phyloP scores from a whole-genome alignment of 495 filamentous ascomycete genomes.

The Geoglossum glabrum region DNA sequence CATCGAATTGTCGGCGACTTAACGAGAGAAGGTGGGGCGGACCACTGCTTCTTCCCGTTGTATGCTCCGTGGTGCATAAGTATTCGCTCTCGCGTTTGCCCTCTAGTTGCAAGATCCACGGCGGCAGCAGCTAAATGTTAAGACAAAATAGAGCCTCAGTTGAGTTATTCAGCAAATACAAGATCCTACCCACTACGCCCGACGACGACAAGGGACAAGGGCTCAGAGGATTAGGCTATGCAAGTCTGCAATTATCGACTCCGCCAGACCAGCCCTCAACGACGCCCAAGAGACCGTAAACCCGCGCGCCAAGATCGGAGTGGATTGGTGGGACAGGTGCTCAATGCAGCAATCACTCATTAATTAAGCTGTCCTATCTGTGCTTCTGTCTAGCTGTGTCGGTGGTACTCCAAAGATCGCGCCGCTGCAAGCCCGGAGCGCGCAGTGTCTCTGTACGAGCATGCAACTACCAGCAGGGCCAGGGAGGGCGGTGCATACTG shows the following conservation, averaged over 20 bases:
- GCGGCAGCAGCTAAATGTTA: neutral
- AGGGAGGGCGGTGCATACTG: neutral
- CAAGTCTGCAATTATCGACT: neutral
- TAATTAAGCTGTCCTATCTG: neutral
- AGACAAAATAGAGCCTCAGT: neutral
- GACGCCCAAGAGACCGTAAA: neutral
- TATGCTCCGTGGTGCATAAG: constrained; percentile 2
- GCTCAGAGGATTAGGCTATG: neutral
- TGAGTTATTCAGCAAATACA: neutral
- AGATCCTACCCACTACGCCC: neutral
- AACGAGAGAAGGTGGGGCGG: constrained; percentile 1
- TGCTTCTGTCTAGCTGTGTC: neutral
- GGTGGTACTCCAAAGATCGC: neutral
- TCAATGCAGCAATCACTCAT: neutral
- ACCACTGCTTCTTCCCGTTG: constrained; percentile 2
- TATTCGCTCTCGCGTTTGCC: neutral
- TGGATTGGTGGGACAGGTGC: neutral
- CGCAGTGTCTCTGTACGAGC: neutral
- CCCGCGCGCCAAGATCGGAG: neutral
- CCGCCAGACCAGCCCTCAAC: neutral
- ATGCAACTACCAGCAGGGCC: neutral
- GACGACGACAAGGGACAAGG: neutral
- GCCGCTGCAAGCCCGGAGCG: neutral
- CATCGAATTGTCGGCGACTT: constrained; percentile 1
- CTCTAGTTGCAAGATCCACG: neutral